A percentile compares a stretch with the other conserved stretches of the same genome.
Conservation (phyloP, 129 eudicot genomes). For the Calendula officinalis region DNA sequence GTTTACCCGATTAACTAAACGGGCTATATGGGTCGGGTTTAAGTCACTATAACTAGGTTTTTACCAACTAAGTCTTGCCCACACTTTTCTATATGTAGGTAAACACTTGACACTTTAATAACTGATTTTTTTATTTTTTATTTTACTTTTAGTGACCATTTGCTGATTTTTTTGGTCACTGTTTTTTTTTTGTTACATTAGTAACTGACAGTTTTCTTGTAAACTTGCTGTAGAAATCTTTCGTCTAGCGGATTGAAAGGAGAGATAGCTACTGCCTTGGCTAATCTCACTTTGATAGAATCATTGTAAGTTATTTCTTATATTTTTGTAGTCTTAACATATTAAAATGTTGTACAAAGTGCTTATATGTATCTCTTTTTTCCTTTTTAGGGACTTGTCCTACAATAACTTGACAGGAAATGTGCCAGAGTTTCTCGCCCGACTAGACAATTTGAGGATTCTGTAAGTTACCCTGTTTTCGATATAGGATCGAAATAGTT, state of each 20-base stretch:
- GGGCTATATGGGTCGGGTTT: too few species aligned
- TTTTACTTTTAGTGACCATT: too few species aligned
- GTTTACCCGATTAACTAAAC: background rate
- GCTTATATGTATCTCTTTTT: background rate
- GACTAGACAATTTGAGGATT: background rate
- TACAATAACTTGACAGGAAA: conserved; percentile 28
- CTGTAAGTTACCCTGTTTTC: conserved; percentile 24
- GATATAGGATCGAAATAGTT: background rate
- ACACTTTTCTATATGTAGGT: too few species aligned
- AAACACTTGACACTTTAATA: too few species aligned
- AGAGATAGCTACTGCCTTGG: conserved; percentile 18
- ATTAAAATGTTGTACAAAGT: background rate
- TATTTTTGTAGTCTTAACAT: background rate
- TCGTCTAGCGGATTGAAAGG: conserved; percentile 29
- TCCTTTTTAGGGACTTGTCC: conserved; percentile 34
- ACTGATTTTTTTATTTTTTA: too few species aligned
- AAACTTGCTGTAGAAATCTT: conserved; percentile 23
- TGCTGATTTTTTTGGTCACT: too few species aligned
- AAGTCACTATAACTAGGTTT: too few species aligned
- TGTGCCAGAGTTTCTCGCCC: conserved; percentile 27
- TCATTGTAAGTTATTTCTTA: conserved; percentile 22
- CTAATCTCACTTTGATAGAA: conserved; percentile 27
- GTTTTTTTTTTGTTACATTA: too few species aligned
- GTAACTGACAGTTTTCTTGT: too few species aligned
- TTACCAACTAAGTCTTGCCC: too few species aligned